Evolutionary conservation across 78 protist species (phyloP), one percentile per base, ranked within the genome.

Genomic region (Chrysochromulina tobinii): DNA sequence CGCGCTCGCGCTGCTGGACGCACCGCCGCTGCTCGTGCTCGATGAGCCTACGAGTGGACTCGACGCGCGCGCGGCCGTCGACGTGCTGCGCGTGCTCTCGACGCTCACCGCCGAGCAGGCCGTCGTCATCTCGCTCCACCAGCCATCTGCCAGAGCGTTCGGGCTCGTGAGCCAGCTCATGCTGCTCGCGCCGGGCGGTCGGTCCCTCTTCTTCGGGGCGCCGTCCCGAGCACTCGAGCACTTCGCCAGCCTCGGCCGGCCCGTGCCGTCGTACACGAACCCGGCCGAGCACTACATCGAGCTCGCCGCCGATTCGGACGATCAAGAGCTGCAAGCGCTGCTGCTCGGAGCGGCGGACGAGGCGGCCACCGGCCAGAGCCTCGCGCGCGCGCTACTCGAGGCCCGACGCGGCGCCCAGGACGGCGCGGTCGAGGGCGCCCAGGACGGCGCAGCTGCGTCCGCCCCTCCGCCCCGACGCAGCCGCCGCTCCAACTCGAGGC

Each of bases 11-110:
- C 61, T 79, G 87, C 50, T 79, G 2, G 11, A 17, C 18, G 9
- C 0, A 23, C 87, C 87, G 57, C 61, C 38, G 64, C 87, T 79
- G 87, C 87, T 79, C 21, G 14, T 79, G 23, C 53, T 51, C 14
- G 87, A 79, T 48, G 87, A 79, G 87, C 87, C 87, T 18, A 79
- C 87, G 23, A 8, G 64, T 4, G 87, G 87, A 2, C 87, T 79
- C 51, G 87, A 79, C 87, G 7, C 87, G 51, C 50, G 8, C 64
- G 54, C 7, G 38, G 87, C 87, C 23, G 59, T 5, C 50, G 11
- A 17, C 21, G 61, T 54, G 12, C 18, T 79, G 64, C 8, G 9
- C 18, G 18, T 51, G 64, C 87, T 79, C 50, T 18, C 25, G 18
- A 0, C 7, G 18, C 38, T 54, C 64, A 64, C 87, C 1, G 51